Conservation (phyloP, 805 yeast genomes). For the Cyberlindnera bimundalis region DNA sequence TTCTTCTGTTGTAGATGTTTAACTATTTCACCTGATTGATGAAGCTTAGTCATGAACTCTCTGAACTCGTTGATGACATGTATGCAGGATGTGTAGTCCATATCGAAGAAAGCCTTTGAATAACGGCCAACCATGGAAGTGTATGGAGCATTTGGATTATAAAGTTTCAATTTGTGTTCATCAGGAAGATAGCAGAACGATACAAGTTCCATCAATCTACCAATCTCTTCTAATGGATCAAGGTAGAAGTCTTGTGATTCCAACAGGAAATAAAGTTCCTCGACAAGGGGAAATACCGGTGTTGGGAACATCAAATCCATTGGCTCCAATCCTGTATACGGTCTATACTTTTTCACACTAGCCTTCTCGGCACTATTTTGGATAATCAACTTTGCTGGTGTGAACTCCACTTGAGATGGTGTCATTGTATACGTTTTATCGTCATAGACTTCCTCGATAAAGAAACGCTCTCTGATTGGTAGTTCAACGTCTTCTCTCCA, state of each 20-base stretch:
- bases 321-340: constrained; percentile 28
- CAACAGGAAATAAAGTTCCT: constrained; percentile 47
- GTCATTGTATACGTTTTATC: not conserved
- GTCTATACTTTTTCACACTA: constrained; percentile 24
- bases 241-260: constrained; percentile 52
- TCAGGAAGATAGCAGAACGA: constrained; percentile 41
- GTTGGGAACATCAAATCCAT: constrained; percentile 25
- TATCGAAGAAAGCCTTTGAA: constrained; percentile 31
- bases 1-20: constrained; percentile 30
- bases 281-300: constrained; percentile 41
- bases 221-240: constrained; percentile 63
- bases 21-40: constrained; percentile 30
- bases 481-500: constrained; percentile 23
- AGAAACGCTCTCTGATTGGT: constrained; percentile 28
- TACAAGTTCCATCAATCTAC: constrained; percentile 43
- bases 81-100: constrained; percentile 31
- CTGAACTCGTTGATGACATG: constrained; percentile 43
- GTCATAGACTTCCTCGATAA: constrained; percentile 29
- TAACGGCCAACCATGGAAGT: constrained; percentile 39
- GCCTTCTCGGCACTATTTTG: constrained; percentile 10
- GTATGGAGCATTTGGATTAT: constrained; percentile 34
- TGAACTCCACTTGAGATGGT: constrained; percentile 9
- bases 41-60: constrained; percentile 34
- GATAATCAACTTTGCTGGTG: constrained; percentile 19
- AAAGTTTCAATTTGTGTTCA: constrained; percentile 30